These are phyloP conservation scores for Xylaria sp. DNA, from an alignment of 2,329 filamentous ascomycete species.

Conservation along the genomic window DNA sequence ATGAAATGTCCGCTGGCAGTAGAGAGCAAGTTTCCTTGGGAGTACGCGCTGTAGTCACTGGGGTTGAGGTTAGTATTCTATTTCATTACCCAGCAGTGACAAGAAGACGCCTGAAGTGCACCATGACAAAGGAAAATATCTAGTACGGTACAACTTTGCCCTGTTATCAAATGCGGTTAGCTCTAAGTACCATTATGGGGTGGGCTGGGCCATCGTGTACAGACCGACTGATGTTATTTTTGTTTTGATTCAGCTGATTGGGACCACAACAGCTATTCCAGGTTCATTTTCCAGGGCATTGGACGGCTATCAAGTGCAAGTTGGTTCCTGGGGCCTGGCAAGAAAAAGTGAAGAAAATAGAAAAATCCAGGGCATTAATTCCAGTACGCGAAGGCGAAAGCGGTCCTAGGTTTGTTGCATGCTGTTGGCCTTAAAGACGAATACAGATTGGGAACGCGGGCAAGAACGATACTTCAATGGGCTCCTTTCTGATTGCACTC, in stretches of 20 bases:
- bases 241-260: conserved; percentile 33
- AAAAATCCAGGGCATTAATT: conserved; percentile 19
- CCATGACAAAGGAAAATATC: conserved; percentile 50
- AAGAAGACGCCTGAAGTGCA: conserved; percentile 48
- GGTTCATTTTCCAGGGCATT: conserved; percentile 23
- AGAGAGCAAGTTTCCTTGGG: conserved; percentile 63
- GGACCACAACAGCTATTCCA: conserved; percentile 13
- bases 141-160: conserved; percentile 68
- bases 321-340: conserved; percentile 9
- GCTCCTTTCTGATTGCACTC: conserved; percentile 11
- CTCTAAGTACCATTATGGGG: conserved; percentile 31
- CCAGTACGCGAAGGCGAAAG: conserved; percentile 19
- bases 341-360: conserved; percentile 1
- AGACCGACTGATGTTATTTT: conserved; percentile 51
- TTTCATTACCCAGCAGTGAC: conserved; percentile 55
- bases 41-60: conserved; percentile 67
- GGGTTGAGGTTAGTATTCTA: conserved; percentile 65
- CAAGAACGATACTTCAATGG: neutral
- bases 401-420: neutral
- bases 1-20: conserved; percentile 65
- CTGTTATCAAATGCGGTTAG: conserved; percentile 55
- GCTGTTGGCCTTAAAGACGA: conserved; percentile 5
- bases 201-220: conserved; percentile 49
- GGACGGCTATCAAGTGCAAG: conserved; percentile 33
- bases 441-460: neutral